Base-by-base conservation (phyloP, 345 rosid species). In the Lepidium aucheri region DNA sequence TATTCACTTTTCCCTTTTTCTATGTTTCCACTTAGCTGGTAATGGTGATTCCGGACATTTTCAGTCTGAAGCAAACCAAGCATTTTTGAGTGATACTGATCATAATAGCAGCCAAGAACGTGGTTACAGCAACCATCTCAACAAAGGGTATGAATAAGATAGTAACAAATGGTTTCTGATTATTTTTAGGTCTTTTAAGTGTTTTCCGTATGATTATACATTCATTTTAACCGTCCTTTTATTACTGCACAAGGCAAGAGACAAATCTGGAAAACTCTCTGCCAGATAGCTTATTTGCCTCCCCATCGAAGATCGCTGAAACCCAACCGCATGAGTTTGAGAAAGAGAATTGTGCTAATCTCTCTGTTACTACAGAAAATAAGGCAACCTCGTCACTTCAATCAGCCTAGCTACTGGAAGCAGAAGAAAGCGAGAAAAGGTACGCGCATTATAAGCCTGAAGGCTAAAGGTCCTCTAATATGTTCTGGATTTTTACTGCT, bases 241-340 rank as follows among this genome's bases (percentile, higher is more conserved):
- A 1, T 65, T 62, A 54, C 73, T 45, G 63, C 64, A 63, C 60
- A 34, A 51, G 83, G 63, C 74, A 73, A 69, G 79, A 80, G 81
- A 45, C 69, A 55, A 55, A 56, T 47, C 18, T 65, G 12, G 95
- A 86, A 60, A 82, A 76, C 17, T 42, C 43, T 61, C 84, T 82
- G 17, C 89, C 91, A 13, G 81, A 82, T 76, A 74, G 72, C 70
- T 80, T 76, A 53, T 84, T 85, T 72, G 83, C 80, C 65, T 85
- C 90, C 22, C 84, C 89, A 13, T 52, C 70, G 20, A 81, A 83
- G 68, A 49, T 64, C 16, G 34, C 70, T 16, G 82, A 71, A 39
- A 70, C 69, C 51, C 78, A 65, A 38, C 54, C 30, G 55, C 63
- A 68, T 24, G 35, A 53, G 54, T 51, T 45, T 53, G 74, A 73